Conservation (phyloP, 129 eudicot genomes). For the Artemisia annua region DNA sequence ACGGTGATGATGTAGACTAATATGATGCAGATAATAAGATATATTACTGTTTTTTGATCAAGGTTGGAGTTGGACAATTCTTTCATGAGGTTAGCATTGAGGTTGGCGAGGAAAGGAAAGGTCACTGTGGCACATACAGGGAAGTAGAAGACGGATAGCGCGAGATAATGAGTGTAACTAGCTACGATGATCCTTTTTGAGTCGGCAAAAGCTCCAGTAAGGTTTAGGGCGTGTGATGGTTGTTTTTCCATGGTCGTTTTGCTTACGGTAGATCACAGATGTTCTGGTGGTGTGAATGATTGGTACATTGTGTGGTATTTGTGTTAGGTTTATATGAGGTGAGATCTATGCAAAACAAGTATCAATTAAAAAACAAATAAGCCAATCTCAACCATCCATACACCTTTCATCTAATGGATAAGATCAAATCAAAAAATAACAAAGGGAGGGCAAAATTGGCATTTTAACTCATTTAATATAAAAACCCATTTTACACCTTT, state of each 20-base stretch:
- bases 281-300: no score
- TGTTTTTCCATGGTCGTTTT: slow-evolving; percentile 24
- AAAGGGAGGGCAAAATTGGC: no score
- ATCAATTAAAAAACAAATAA: no score
- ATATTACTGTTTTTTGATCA: background rate
- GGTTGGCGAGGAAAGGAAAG: slow-evolving; percentile 14
- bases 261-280: no score
- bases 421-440: no score
- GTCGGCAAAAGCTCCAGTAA: slow-evolving; percentile 43
- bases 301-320: no score
- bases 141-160: slow-evolving; percentile 60
- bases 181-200: slow-evolving; percentile 41
- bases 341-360: no score
- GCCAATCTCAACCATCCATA: no score
- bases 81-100: background rate
- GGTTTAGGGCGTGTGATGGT: slow-evolving; percentile 25
- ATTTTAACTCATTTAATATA: no score
- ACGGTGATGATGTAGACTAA: slow-evolving; percentile 25
- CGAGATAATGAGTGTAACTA: slow-evolving; percentile 59
- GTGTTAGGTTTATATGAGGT: no score
- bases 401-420: no score
- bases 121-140: slow-evolving; percentile 44
- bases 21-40: slow-evolving; percentile 25
- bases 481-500: no score
- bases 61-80: background rate